Evolutionary conservation across 257 asterid species (phyloP), one percentile per base, ranked within the genome.

Genomic region (Ilex asprella): DNA sequence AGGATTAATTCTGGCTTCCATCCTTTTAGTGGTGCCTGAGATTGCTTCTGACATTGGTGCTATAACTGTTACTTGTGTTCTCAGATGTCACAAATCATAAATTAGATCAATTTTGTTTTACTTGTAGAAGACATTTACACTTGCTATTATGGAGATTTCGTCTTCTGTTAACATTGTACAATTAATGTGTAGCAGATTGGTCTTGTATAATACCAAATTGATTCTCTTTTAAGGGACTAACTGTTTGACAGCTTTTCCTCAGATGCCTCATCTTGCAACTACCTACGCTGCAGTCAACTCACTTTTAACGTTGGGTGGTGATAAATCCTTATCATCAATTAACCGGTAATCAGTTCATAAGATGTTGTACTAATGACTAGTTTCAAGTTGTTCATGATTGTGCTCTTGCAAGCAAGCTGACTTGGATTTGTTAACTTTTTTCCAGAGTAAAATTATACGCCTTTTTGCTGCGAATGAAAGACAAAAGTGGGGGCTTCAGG

Each of bases 191-290:
- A 4, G 5, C 5, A 3, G 41, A 35, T 35, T 2, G 8, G 8
- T 35, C 5, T 35, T 3, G 7, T 35, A 35, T 35, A 7, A 5
- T 35, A 7, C 41, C 41, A 35, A 35, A 35, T 35, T 35, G 41
- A 35, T 35, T 35, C 41, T 57, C 10, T 5, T 59, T 30, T 8
- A 56, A 55, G 16, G 16, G 11, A 35, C 50, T 55, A 10, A n/a
- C 9, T 44, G 10, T 31, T 68, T 30, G 35, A 27, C 41, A 35
- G 41, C 41, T 49, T 15, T 49, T 49, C 54, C 54, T 75, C 83
- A 92, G 99, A 68, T 92, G 94, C 99, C 99, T 76, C 99, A 92
- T 85, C 85, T 92, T 13, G 99, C 99, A 60, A 92, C 99, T 67
- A 92, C 97, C 62, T 92, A 89, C 63, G 96, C 97, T 67, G 97